Conservation (phyloP, 2,329 filamentous ascomycete species). For the Diaporthe humulicola region DNA sequence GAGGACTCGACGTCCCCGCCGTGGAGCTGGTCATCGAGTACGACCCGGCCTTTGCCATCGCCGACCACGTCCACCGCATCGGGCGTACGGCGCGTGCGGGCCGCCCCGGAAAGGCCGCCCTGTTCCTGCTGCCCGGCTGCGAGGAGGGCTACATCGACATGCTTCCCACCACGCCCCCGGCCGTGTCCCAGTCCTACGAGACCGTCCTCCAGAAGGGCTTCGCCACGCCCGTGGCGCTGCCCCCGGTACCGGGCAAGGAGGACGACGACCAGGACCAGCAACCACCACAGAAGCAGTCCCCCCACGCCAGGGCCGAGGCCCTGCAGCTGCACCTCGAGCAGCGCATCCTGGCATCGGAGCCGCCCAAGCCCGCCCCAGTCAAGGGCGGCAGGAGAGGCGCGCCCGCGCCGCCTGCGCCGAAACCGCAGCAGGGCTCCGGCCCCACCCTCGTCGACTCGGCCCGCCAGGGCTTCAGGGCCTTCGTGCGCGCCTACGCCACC, state of each 20-base stretch:
- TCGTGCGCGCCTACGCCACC: constrained; percentile 94
- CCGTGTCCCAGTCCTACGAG: constrained; percentile 66
- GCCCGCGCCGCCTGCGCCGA: constrained; percentile 55
- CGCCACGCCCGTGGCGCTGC: constrained; percentile 69
- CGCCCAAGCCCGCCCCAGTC: constrained; percentile 37
- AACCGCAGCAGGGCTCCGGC: constrained; percentile 45
- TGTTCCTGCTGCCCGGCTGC: constrained; percentile 90
- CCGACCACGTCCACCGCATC: constrained; percentile 94
- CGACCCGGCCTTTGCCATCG: constrained; percentile 92
- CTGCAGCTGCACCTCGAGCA: constrained; percentile 73
- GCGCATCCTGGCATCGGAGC: constrained; percentile 60
- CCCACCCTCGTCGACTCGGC: constrained; percentile 82
- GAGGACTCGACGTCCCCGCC: constrained; percentile 94
- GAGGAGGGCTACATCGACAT: constrained; percentile 92
- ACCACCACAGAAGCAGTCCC: constrained; percentile 60
- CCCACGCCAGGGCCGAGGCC: constrained; percentile 63
- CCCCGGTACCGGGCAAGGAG: constrained; percentile 65
- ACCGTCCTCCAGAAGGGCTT: constrained; percentile 76
- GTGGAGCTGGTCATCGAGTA: constrained; percentile 97
- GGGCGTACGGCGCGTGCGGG: constrained; percentile 95
- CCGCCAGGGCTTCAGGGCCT: constrained; percentile 88
- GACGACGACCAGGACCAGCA: constrained; percentile 66
- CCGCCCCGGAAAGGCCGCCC: constrained; percentile 84
- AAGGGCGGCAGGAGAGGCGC: constrained; percentile 41
- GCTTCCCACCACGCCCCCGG: constrained; percentile 66